Evolutionary conservation across 75 land plant genomes (phyloP).

Genomic region (Selaginella tamariscina): DNA sequence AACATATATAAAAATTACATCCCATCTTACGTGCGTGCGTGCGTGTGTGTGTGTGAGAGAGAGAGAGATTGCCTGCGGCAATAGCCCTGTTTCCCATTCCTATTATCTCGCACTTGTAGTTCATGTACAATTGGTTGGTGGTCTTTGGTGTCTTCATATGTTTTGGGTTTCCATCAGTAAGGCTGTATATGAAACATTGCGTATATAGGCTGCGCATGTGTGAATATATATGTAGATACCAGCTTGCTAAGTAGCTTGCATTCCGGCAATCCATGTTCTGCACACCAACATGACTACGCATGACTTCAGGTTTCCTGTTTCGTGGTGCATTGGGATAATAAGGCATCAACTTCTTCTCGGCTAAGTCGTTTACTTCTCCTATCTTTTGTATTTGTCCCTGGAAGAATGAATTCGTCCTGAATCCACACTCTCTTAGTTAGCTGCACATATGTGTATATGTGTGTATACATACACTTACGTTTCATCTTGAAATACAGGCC

Average conservation of each 20-base stretch:
- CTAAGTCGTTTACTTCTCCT: not conserved
- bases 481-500: slow-evolving; percentile 22
- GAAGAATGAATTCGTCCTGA: slow-evolving; percentile 16
- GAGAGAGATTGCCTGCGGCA: slow-evolving; percentile 7
- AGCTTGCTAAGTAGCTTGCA: slow-evolving; percentile 12
- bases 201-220: too few relatives aligned
- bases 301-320: slow-evolving; percentile 12
- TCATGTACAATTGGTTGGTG: slow-evolving; percentile 4
- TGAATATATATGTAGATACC: too few relatives aligned
- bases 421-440: not conserved
- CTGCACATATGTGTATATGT: not conserved
- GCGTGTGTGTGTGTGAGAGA: not conserved
- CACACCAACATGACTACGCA: slow-evolving; percentile 6
- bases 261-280: slow-evolving; percentile 15
- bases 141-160: slow-evolving; percentile 13
- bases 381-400: slow-evolving; percentile 9
- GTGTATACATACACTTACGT: too few relatives aligned
- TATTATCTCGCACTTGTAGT: not conserved
- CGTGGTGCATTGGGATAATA: slow-evolving; percentile 17
- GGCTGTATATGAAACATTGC: not conserved
- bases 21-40: not conserved
- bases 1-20: not conserved
- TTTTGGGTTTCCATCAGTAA: not conserved
- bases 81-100: not conserved
- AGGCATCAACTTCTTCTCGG: slow-evolving; percentile 12